Conservation (phyloP, 2,329 filamentous ascomycete species). For the Xylariaceae sp. region DNA sequence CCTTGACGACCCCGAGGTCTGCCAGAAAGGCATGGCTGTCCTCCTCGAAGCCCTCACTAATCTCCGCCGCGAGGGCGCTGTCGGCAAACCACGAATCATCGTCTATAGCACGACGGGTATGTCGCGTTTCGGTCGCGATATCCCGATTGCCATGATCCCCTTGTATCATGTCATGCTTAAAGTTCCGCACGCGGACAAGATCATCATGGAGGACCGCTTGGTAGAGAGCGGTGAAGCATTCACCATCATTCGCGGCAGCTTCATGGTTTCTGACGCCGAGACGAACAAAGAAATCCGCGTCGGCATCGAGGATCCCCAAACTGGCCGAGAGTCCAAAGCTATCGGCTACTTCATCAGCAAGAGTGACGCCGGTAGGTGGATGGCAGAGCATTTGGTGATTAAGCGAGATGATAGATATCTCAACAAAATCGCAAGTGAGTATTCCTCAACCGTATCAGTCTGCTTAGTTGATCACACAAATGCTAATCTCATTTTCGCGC, state of each 20-base stretch:
- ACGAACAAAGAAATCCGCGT: conserved; percentile 32
- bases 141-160: conserved; percentile 41
- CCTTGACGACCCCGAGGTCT: conserved; percentile 45
- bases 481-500: no score
- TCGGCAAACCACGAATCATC: conserved; percentile 35
- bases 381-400: conserved; percentile 38
- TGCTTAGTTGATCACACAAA: no score
- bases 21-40: conserved; percentile 39
- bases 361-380: conserved; percentile 46
- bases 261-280: conserved; percentile 30
- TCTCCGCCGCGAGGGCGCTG: conserved; percentile 25
- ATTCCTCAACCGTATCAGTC: neutral
- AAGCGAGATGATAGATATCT: conserved; percentile 24
- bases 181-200: conserved; percentile 46
- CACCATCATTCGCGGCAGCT: conserved; percentile 36
- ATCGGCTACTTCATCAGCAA: conserved; percentile 47
- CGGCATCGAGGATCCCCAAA: conserved; percentile 37
- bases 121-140: conserved; percentile 36
- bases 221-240: conserved; percentile 31
- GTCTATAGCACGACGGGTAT: conserved; percentile 43
- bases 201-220: conserved; percentile 40
- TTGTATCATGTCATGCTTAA: conserved; percentile 41
- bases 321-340: conserved; percentile 30
- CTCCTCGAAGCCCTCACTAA: conserved; percentile 39
- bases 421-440: conserved; percentile 32